A percentile compares a stretch with the other conserved stretches of the same genome.
Evolutionary conservation across 345 rosid species (phyloP).

Genomic region (Eucalyptus cloeziana): DNA sequence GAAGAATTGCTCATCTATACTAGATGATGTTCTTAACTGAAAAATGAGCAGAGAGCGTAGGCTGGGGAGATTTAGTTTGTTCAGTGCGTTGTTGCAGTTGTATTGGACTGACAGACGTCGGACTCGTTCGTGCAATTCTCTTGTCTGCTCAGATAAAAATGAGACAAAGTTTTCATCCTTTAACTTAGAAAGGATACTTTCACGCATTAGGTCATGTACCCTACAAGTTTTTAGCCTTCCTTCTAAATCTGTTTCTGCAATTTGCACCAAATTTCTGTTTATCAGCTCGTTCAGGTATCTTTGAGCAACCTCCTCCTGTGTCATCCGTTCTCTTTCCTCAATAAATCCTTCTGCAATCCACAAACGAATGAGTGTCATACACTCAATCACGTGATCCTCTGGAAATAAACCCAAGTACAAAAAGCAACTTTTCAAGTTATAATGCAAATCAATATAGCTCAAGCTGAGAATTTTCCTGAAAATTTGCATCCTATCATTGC

Average conservation of each 20-base stretch:
- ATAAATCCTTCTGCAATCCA: background rate
- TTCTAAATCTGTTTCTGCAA: accelerated
- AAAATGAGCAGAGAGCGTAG: background rate
- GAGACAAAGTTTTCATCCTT: background rate
- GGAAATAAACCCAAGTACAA: background rate
- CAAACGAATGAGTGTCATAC: background rate
- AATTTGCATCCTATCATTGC: background rate
- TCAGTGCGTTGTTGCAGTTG: accelerated
- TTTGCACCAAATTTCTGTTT: background rate
- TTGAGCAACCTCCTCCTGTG: background rate
- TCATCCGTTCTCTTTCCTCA: background rate
- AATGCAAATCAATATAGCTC: background rate
- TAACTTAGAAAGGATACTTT: background rate
- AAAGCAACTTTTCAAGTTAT: background rate
- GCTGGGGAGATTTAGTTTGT: accelerated
- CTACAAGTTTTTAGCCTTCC: accelerated
- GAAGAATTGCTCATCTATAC: background rate
- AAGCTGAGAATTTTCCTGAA: background rate
- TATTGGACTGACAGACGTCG: background rate
- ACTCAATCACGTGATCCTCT: background rate
- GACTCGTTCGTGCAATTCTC: background rate
- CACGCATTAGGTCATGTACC: background rate
- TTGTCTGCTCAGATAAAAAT: accelerated
- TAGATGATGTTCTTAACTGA: accelerated
- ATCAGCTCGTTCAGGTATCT: background rate